Evolutionary conservation across 495 filamentous ascomycete genomes (phyloP), one percentile per base, ranked within the genome.

Genomic region (Lasiosphaeris hirsuta): DNA sequence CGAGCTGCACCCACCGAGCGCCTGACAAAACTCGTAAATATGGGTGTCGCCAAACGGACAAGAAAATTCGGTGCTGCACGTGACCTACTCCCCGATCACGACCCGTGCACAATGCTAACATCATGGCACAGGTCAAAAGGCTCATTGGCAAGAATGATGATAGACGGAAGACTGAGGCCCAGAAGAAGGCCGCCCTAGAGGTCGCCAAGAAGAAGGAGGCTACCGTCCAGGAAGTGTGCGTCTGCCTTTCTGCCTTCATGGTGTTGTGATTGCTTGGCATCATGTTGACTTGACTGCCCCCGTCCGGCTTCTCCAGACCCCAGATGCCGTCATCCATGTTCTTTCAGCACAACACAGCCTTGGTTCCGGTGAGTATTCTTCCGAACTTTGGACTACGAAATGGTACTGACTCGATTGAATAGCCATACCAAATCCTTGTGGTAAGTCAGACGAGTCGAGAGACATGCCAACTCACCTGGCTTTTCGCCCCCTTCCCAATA

Each of bases 301-400:
- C n/a, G n/a, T n/a, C n/a, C n/a, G n/a, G n/a, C n/a, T 70, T 54
- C 64, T 70, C 70, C 58, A 81, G 83, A 36, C 83, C 87, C 10
- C 87, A 92, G 72, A 85, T 88, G 52, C 87, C 93, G 7, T 92
- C 91, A 7, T 80, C 84, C 45, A 86, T 98, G 73, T 98, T 97
- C 85, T 97, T 96, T 76, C 83, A 90, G 62, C 90, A 92, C 78
- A 98, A 98, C 75, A 88, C 88, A 45, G 88, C 90, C 30, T 84
- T 98, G 50, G 82, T 87, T 17, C 94, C 94, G 1, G 63, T 68
- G 39, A 53, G 60, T 60, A 14, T 9, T 15, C 13, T 51, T 17
- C 14, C 11, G 13, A 23, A 7, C 1, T 15, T 9, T 13, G 23
- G 2, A 15, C 14, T 10, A 45, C 17, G 10, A 23, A 15, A 4